Evolutionary conservation across 2,329 filamentous ascomycete genomes (phyloP), one percentile per base, ranked within the genome.

Genomic region (Elsinoe perseae): DNA sequence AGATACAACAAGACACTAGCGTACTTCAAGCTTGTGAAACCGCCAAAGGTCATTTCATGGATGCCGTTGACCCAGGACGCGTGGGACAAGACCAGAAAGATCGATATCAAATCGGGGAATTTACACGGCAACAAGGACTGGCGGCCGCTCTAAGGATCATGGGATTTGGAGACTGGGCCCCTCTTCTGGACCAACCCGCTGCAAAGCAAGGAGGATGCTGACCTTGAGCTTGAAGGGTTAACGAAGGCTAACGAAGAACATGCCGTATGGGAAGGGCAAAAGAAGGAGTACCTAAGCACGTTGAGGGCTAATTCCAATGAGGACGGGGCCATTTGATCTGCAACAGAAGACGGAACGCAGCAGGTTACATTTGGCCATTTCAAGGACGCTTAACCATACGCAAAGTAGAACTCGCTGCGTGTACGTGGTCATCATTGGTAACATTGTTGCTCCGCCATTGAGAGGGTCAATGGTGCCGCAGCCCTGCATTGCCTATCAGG

Each of bases 61-160:
- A 25, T 38, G 6, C 53, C 53, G 14, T 6, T 34, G 36, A 48
- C 40, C 12, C 14, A 20, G 9, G 53, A 56, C 20, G 53, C 53
- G 12, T 56, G 40, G 40, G 27, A 30, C 10, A 56, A 18, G 18
- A 56, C 40, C 2, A 18, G 28, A 4, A 56, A 56, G 40, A 21
- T 36, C 6, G 53, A 56, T 27, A 56, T 56, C 25, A 27, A 48
- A 14, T 46, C 42, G 1, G 53, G 53, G 8, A 56, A 56, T 30
- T 25, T 56, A 18, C 53, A 56, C 20, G 40, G 40, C 14, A 42
- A 38, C 21, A 27, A 27, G 25, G 53, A 48, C 36, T 56, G 53
- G 53, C 46, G 48, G 18, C 36, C 53, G 8, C 30, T 56, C 3
- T 56, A 56, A 25, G 21, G 53, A 7, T 30, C 38, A 14, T 56